Evolutionary conservation across 441 rosid genomes (phyloP), one percentile per base, ranked within the genome.

Genomic region (Mallotus repandus): DNA sequence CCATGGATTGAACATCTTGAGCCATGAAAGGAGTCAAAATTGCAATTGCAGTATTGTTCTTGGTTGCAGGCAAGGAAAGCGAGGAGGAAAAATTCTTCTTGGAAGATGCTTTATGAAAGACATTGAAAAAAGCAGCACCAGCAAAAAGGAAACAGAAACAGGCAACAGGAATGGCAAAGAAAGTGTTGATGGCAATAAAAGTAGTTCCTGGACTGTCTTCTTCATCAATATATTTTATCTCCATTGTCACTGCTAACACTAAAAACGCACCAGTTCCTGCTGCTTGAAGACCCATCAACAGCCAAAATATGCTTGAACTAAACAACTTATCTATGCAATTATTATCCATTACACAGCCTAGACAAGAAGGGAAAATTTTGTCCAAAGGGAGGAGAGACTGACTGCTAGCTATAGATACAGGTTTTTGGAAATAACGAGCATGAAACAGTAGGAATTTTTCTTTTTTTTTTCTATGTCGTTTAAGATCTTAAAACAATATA

Each of bases 121-220:
- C 65, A 69, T 69, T 75, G 58, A 75, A 75, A 53, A 63, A 75
- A 54, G 78, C 69, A 2, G 69, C 70, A 62, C 78, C 78, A 55
- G 60, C 74, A 55, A 75, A 75, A 2, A 69, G 13, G 46, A 75
- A 69, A 55, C 59, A 63, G 49, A 69, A 75, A 25, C 74, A 69
- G 29, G 64, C 70, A 45, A 75, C 65, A 7, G 78, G 78, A 45
- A 75, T 45, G 4, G 15, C 74, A 21, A 69, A 25, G n/a, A 63
- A 9, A 16, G 68, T 45, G 63, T 18, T 43, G 5, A 75, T 43
- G 10, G 69, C 35, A n/a, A 69, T 19, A 4, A 12, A 62, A 10
- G 65, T 29, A 12, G 56, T 18, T 45, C 58, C 64, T 6, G 74
- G 78, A 69, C 74, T 69, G 58, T 75, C 78, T 54, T 75, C 64